A percentile compares a stretch with the other conserved stretches of the same genome.
Conservation (phyloP, 805 yeast genomes). For the Priceomyces medius region DNA sequence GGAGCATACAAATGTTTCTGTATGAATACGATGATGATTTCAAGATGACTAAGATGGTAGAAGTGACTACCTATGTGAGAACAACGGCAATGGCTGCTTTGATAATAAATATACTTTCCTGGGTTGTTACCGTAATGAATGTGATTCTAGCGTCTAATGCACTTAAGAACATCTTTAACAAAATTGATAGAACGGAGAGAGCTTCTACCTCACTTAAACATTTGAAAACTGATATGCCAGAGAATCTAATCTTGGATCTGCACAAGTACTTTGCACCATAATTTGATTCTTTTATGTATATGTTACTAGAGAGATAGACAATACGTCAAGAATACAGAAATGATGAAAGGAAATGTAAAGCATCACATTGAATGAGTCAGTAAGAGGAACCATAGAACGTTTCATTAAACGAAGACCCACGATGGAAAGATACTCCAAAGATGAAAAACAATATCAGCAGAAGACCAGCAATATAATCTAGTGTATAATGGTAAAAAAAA, state of each 20-base stretch:
- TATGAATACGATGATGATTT: constrained; percentile 19
- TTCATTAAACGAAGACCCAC: no score
- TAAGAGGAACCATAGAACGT: no score
- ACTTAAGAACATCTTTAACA: constrained; percentile 21
- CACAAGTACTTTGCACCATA: constrained; percentile 6
- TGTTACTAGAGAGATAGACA: no score
- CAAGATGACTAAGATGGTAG: constrained; percentile 15
- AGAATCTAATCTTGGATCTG: constrained; percentile 2
- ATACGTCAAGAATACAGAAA: no score
- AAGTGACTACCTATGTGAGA: constrained; percentile 31
- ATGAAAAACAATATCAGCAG: no score
- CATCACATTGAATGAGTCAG: no score
- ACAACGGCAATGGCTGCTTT: constrained; percentile 18
- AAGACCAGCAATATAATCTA: no score
- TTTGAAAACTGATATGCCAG: constrained; percentile 8
- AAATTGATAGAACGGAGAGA: constrained; percentile 15
- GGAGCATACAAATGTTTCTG: constrained; percentile 23
- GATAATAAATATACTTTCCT: constrained; percentile 15
- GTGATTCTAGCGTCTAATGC: constrained; percentile 12
- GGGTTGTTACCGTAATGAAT: constrained; percentile 11
- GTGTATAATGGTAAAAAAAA: no score
- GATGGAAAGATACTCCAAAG: no score
- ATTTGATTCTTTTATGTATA: no score
- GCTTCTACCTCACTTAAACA: neutral
- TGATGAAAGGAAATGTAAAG: no score